Percentiles rank a stretch among this genome's conserved stretches.
Conservation (phyloP, 768 basidiomycete species). For the Sistotremastrum niveocremeum region DNA sequence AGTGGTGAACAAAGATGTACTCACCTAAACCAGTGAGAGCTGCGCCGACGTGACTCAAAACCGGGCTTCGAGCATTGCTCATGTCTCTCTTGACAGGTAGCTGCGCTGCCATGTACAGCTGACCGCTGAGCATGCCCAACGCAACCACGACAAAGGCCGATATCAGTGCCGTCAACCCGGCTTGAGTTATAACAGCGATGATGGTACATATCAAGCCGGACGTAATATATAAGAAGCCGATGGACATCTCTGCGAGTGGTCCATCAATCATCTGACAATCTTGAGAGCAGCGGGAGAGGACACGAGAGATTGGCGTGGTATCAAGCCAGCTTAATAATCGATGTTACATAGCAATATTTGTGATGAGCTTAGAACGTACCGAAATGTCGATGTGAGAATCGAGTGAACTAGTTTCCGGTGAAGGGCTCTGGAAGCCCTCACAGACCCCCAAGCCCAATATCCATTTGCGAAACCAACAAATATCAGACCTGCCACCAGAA, state of each 20-base stretch:
- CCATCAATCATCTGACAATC: constrained; percentile 9
- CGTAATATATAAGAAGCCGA: neutral
- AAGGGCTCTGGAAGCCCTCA: constrained; percentile 41
- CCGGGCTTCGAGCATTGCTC: constrained; percentile 21
- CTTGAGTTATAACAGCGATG: neutral
- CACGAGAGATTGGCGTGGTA: constrained; percentile 16
- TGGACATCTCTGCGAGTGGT: neutral
- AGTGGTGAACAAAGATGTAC: neutral
- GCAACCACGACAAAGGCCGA: constrained; percentile 8
- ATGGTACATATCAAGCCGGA: neutral
- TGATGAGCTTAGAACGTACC: constrained; percentile 7
- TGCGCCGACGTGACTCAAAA: constrained; percentile 9
- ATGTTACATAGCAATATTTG: neutral
- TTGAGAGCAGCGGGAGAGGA: constrained; percentile 18
- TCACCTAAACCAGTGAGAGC: constrained; percentile 4
- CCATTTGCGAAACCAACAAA: constrained; percentile 22
- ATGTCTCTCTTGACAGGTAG: constrained; percentile 23
- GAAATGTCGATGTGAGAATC: constrained; percentile 43
- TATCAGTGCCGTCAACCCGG: neutral
- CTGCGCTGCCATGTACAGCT: constrained; percentile 25
- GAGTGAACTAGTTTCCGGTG: constrained; percentile 39
- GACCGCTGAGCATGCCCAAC: constrained; percentile 17
- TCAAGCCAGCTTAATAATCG: constrained; percentile 14
- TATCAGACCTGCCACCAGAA: constrained; percentile 20
- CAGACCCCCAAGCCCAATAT: constrained; percentile 31